Base-by-base conservation (phyloP, 1,284 basidiomycete genomes). In the Fistulinella cinereoalba region DNA sequence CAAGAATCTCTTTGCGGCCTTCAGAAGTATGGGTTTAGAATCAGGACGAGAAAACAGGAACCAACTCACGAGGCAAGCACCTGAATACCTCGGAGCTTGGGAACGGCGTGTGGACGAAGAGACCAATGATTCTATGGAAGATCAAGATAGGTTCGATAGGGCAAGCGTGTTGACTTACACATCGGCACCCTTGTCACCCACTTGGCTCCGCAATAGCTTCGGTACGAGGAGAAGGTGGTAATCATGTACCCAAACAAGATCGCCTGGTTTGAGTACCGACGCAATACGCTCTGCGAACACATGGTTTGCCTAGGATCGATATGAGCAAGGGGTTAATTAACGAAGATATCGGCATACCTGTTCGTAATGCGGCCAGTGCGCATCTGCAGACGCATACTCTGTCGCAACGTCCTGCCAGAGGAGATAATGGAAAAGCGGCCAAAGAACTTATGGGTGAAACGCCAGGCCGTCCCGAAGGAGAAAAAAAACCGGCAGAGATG, bases 401-500 rank as follows among this genome's bases (percentile, higher is more conserved):
- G 83, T 83, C 1, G 86, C 84, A 46, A 90, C 92, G 64, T 97
- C 95, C 67, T 97, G 92, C 94, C 94, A 97, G 46, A 97, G 85
- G 48, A 99, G 80, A 67, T 99, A 99, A 73, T 99, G 97, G 80
- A 99, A 97, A 23, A 98, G 75, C 0, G 96, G 97, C 96, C 96
- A 99, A 42, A 99, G 82, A 29, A 88, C 90, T 92, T 58, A 6
- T 15, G 18, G 31, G 25, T 9, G 12, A 33, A 37, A 15, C 23
- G 38, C 49, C 29, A 58, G 48, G 2, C 33, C 32, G 22, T 49
- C 23, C 25, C 37, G 50, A 56, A 23, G 21, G 38, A 29, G 33
- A 19, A 5, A 33, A 37, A 32, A 22, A n/a, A 8, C n/a, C 16
- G 23, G 24, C 1, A 6, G n/a, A 7, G 21, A 28, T 24, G 16